Percentiles rank a stretch among this genome's conserved stretches.
These are phyloP conservation scores for Durio zibethinus DNA, from an alignment of 345 rosid species.

Conservation along the genomic window DNA sequence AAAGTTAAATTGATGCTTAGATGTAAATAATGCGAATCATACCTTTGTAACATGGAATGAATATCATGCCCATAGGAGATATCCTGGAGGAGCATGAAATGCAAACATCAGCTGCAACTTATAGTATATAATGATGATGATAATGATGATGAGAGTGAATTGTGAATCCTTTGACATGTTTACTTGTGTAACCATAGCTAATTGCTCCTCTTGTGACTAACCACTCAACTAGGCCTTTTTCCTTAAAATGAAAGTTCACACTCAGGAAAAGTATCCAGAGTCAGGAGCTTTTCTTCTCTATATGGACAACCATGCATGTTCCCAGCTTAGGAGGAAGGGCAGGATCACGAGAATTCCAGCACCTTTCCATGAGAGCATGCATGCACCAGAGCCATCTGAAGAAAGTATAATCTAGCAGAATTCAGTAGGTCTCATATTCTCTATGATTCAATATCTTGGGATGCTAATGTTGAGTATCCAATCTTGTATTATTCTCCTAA, in stretches of 20 bases:
- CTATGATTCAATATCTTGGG: neutral
- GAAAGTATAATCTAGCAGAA: neutral
- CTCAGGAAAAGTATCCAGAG: neutral
- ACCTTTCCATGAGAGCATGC: neutral
- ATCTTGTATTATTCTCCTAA: neutral
- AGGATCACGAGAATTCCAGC: neutral
- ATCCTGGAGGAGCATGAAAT: slow-evolving; percentile 46
- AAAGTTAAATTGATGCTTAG: neutral
- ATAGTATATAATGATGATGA: neutral
- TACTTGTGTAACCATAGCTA: neutral
- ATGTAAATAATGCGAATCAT: slow-evolving; percentile 13
- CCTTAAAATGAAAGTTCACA: neutral
- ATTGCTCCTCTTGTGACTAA: neutral
- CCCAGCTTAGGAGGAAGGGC: neutral
- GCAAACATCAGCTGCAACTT: neutral
- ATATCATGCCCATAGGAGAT: slow-evolving; percentile 96
- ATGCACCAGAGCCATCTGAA: neutral
- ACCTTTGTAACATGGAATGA: slow-evolving; percentile 98
- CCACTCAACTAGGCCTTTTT: neutral
- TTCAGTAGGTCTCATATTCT: neutral
- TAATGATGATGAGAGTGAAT: neutral
- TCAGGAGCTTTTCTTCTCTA: neutral
- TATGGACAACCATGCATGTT: neutral
- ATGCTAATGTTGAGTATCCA: neutral
- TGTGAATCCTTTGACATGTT: neutral